A percentile compares a stretch with the other conserved stretches of the same genome.
These are phyloP conservation scores for Colletotrichum orbiculare DNA, from an alignment of 2,329 filamentous ascomycete genomes.

Conservation along the genomic window DNA sequence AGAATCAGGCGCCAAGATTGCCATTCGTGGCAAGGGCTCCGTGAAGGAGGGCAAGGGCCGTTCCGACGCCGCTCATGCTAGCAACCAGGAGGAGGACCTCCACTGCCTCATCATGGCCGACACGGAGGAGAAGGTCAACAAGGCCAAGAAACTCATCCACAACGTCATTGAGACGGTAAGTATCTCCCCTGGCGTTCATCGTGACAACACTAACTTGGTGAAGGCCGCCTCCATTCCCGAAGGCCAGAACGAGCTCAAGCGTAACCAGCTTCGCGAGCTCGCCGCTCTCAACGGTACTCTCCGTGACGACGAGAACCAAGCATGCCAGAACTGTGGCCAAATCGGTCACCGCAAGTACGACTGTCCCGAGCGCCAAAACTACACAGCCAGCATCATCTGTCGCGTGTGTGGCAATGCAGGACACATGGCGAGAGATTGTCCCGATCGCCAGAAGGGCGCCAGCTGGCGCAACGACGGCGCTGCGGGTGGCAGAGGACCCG, in stretches of 20 bases:
- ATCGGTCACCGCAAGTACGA: constrained; percentile 99
- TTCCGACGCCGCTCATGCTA: constrained; percentile 98
- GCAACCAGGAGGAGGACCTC: constrained; percentile 99
- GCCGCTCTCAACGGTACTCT: constrained; percentile 98
- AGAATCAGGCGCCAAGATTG: constrained; percentile 97
- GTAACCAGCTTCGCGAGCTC: constrained; percentile 97
- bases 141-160: constrained; percentile 97
- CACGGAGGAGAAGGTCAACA: constrained; percentile 99
- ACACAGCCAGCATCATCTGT: constrained; percentile 99
- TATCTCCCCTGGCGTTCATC: constrained; percentile 39
- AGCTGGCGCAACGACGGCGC: constrained; percentile 88
- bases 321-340: constrained; percentile 98
- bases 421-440: constrained; percentile 98
- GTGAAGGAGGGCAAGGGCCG: constrained; percentile 99
- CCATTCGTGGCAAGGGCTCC: constrained; percentile 98
- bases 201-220: constrained; percentile 40
- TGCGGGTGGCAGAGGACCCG: constrained; percentile 51
- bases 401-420: constrained; percentile 97
- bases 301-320: constrained; percentile 98
- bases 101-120: constrained; percentile 99
- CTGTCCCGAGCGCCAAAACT: constrained; percentile 97
- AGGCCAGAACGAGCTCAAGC: constrained; percentile 98
- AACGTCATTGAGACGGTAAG: constrained; percentile 98
- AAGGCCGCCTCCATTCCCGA: constrained; percentile 98
- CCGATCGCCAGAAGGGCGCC: constrained; percentile 88